These are phyloP conservation scores for Fusarium sp. DNA, from an alignment of 2,329 filamentous ascomycete species.

Conservation along the genomic window DNA sequence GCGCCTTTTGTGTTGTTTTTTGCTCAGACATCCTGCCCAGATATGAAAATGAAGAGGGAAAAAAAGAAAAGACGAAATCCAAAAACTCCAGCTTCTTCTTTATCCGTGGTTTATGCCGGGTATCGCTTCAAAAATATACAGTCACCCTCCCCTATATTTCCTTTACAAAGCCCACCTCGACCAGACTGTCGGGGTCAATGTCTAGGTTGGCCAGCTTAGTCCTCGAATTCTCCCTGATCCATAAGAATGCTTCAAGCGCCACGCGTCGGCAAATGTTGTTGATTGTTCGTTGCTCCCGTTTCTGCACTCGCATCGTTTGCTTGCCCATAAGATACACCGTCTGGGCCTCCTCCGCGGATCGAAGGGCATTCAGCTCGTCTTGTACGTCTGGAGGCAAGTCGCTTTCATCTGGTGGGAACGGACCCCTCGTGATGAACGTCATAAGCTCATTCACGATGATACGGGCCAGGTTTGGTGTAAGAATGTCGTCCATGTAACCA, in stretches of 20 bases:
- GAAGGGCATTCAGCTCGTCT: conserved; percentile 58
- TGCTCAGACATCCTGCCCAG: conserved; percentile 8
- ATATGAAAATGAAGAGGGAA: background rate
- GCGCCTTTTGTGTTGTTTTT: conserved; percentile 18
- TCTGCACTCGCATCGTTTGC: conserved; percentile 64
- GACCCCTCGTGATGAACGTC: conserved; percentile 59
- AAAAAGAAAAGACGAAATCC: background rate
- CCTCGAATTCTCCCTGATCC: conserved; percentile 74
- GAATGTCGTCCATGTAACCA: conserved; percentile 79
- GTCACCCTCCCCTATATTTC: conserved; percentile 61
- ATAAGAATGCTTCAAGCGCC: conserved; percentile 69
- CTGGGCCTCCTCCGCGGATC: conserved; percentile 60
- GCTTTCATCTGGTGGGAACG: conserved; percentile 41
- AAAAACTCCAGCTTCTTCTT: conserved; percentile 10
- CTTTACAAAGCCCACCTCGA: conserved; percentile 78
- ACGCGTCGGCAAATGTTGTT: conserved; percentile 55
- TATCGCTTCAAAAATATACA: conserved; percentile 20
- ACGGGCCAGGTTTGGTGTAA: conserved; percentile 71
- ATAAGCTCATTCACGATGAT: conserved; percentile 71
- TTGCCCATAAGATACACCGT: conserved; percentile 71
- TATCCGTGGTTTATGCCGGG: conserved; percentile 9
- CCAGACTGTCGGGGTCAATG: conserved; percentile 64
- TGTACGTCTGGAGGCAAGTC: conserved; percentile 42
- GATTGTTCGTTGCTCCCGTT: conserved; percentile 54
- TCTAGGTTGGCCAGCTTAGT: conserved; percentile 73